Percentiles rank a stretch among this genome's conserved stretches.
These are phyloP conservation scores for Porogramme epimiltina DNA, from an alignment of 1,284 basidiomycete species.

Conservation along the genomic window DNA sequence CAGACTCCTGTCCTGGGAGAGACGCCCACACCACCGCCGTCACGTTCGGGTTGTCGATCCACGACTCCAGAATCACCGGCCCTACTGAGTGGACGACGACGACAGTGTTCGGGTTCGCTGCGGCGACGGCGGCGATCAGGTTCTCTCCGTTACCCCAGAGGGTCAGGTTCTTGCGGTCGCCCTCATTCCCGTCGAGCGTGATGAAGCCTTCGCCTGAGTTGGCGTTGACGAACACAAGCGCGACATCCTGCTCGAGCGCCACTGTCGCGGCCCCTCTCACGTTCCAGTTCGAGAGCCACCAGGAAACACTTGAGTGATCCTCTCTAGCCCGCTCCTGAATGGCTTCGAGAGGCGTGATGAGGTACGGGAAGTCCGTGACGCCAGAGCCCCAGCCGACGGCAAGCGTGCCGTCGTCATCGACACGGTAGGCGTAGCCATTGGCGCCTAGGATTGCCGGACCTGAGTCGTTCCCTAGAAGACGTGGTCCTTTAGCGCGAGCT, in stretches of 20 bases:
- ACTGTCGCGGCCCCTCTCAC: constrained; percentile 48
- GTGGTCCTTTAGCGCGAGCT: background rate
- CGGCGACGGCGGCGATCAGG: constrained; percentile 1
- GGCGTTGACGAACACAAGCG: constrained; percentile 73
- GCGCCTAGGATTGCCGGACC: constrained; percentile 71
- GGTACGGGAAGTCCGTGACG: constrained; percentile 58
- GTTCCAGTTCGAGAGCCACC: constrained; percentile 70
- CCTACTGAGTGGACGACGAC: constrained; percentile 83
- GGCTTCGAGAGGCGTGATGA: constrained; percentile 69
- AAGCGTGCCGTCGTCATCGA: constrained; percentile 67
- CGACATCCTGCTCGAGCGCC: constrained; percentile 57
- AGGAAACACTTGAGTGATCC: constrained; percentile 56
- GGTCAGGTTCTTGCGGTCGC: constrained; percentile 81
- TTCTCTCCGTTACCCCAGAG: constrained; percentile 33
- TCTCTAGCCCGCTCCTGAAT: constrained; percentile 63
- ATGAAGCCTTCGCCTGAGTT: constrained; percentile 82
- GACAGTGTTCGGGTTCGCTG: constrained; percentile 74
- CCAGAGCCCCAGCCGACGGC: constrained; percentile 78
- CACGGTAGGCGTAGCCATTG: constrained; percentile 72
- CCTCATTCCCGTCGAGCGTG: constrained; percentile 73
- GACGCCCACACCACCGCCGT: constrained; percentile 72
- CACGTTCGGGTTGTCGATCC: constrained; percentile 80
- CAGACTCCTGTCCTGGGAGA: constrained; percentile 74
- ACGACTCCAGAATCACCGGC: constrained; percentile 71
- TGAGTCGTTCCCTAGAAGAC: constrained; percentile 50